A percentile compares a stretch with the other conserved stretches of the same genome.
Evolutionary conservation across 2,329 filamentous ascomycete species (phyloP).

Genomic region (Shiraia sp.): DNA sequence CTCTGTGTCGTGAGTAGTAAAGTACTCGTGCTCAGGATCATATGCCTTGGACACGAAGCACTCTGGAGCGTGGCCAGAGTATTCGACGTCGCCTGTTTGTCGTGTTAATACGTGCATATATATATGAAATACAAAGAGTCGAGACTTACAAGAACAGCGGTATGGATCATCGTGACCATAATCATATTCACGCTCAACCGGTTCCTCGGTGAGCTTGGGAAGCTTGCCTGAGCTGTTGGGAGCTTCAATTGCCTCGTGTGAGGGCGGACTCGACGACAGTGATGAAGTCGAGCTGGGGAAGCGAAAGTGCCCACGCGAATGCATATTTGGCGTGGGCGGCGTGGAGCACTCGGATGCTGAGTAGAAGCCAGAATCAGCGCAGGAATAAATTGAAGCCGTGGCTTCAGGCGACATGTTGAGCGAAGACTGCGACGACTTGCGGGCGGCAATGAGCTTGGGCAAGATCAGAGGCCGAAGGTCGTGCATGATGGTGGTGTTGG

Average conservation of each 20-base stretch:
- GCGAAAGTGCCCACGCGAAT: slow-evolving; percentile 63
- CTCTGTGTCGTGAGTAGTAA: slow-evolving; percentile 63
- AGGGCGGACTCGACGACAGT: slow-evolving; percentile 60
- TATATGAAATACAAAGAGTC: too few relatives aligned
- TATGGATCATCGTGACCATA: slow-evolving; percentile 55
- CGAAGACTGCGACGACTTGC: slow-evolving; percentile 41
- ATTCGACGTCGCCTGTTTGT: slow-evolving; percentile 60
- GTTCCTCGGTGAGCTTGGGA: slow-evolving; percentile 84
- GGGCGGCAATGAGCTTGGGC: slow-evolving; percentile 44
- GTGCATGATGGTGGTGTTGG: slow-evolving; percentile 36
- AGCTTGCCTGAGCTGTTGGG: slow-evolving; percentile 67
- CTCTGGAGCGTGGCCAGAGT: slow-evolving; percentile 56
- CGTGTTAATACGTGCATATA: slow-evolving; percentile 23
- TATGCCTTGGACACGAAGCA: slow-evolving; percentile 60
- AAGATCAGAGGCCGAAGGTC: slow-evolving; percentile 46
- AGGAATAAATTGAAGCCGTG: slow-evolving; percentile 38
- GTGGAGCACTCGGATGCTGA: slow-evolving; percentile 70
- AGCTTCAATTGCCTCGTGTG: slow-evolving; percentile 59
- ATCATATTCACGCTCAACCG: slow-evolving; percentile 68
- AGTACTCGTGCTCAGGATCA: slow-evolving; percentile 64
- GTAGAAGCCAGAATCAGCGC: slow-evolving; percentile 43
- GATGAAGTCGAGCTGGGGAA: slow-evolving; percentile 80
- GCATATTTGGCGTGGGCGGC: slow-evolving; percentile 73
- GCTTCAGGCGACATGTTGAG: slow-evolving; percentile 39
- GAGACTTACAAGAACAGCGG: slow-evolving; percentile 72